phyloP scores from a whole-genome alignment of 495 filamentous ascomycete species.

The Xylaria palmicola region DNA sequence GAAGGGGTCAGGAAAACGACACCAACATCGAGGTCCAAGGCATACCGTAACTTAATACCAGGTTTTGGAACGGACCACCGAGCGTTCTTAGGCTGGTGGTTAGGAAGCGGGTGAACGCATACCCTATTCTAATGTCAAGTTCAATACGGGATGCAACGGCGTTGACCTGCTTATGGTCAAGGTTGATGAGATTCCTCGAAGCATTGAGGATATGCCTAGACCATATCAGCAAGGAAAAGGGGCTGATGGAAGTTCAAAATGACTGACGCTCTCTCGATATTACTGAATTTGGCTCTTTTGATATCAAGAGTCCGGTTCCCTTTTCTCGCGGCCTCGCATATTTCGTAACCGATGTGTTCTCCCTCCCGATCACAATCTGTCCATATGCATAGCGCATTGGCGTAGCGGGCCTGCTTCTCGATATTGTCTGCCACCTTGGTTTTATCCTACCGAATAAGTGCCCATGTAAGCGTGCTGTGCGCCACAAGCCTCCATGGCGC shows the following conservation, averaged over 20 bases:
- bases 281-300: slow-evolving; percentile 88
- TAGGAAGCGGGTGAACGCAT: slow-evolving; percentile 86
- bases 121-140: slow-evolving; percentile 87
- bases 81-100: slow-evolving; percentile 71
- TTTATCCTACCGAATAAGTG: slow-evolving; percentile 62
- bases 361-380: slow-evolving; percentile 98
- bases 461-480: not conserved
- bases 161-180: slow-evolving; percentile 84
- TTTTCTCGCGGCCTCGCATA: slow-evolving; percentile 73
- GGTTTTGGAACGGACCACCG: slow-evolving; percentile 57
- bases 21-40: slow-evolving; percentile 7
- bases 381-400: slow-evolving; percentile 85
- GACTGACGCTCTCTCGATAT: slow-evolving; percentile 85
- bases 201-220: slow-evolving; percentile 78
- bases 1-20: slow-evolving; percentile 2
- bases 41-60: slow-evolving; percentile 84
- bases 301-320: slow-evolving; percentile 74
- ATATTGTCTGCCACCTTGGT: slow-evolving; percentile 83
- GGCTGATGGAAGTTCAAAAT: not conserved
- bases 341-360: slow-evolving; percentile 93
- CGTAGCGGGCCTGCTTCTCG: slow-evolving; percentile 65
- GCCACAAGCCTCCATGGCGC: not conserved
- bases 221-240: slow-evolving; percentile 16
- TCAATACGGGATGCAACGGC: slow-evolving; percentile 90
- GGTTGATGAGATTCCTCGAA: slow-evolving; percentile 67